phyloP scores from a whole-genome alignment of 441 rosid genomes.

The Populus tomentosa region DNA sequence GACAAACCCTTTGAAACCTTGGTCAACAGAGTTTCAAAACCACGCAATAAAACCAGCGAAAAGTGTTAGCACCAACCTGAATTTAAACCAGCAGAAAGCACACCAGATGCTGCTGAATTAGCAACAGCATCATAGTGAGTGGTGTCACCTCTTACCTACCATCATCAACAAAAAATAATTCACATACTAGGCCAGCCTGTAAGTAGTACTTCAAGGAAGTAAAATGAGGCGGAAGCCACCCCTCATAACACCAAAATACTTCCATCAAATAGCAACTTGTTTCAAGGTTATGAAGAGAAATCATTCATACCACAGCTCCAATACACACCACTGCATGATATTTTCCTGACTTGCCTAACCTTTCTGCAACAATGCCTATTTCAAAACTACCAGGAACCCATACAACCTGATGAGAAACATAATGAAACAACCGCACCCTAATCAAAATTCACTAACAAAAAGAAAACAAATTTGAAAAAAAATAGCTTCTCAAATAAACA shows the following conservation, averaged over 20 bases:
- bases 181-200: slow-evolving; percentile 9
- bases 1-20: background rate
- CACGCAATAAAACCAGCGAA: background rate
- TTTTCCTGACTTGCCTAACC: slow-evolving; percentile 68
- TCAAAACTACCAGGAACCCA: slow-evolving; percentile 99
- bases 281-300: background rate
- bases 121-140: slow-evolving; percentile 95
- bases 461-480: background rate
- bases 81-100: slow-evolving; percentile 87
- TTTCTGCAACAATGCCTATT: slow-evolving; percentile 75
- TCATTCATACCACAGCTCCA: slow-evolving; percentile 89
- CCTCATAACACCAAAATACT: background rate
- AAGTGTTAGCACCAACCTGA: slow-evolving; percentile 49
- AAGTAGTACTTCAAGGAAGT: background rate
- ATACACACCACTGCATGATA: slow-evolving; percentile 77
- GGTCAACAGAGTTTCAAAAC: background rate
- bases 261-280: background rate
- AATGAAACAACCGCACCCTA: slow-evolving; percentile 3
- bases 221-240: background rate
- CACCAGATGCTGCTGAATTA: slow-evolving; percentile 93
- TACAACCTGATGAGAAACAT: slow-evolving; percentile 50
- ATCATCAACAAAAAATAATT: slow-evolving; percentile 14
- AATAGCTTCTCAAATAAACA: background rate
- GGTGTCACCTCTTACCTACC: slow-evolving; percentile 91
- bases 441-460: background rate